Evolutionary conservation across 2,329 filamentous ascomycete species (phyloP), one percentile per base, ranked within the genome.

Genomic region (Penicillium griseofulvum): DNA sequence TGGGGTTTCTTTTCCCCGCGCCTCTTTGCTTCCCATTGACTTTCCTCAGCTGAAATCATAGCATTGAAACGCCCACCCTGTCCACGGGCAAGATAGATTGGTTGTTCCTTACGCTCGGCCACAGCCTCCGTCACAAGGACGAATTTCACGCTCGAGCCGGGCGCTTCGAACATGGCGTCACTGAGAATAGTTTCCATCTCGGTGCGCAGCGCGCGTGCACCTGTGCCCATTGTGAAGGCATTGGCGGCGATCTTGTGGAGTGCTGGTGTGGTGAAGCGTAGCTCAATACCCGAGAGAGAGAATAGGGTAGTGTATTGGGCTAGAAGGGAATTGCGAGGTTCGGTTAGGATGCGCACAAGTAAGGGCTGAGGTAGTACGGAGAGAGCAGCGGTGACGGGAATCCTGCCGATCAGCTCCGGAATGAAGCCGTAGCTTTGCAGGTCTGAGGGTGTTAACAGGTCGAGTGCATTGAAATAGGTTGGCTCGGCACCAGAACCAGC

Each of bases 381-480:
- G 0, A 99, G 83, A 0, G 94, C 90, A 57, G 91, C 91, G 46
- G 91, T 88, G 55, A 96, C 90, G 49, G 96, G 93, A 45, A 99
- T 86, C 17, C 94, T 89, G n/a, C 94, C 94, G 50, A 97, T 88
- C n/a, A 97, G 81, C 74, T 97, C 92, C 0, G 92, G 92, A 51
- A 97, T 97, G 69, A 97, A 90, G 14, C 92, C 93, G 67, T 91
- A 97, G 41, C 82, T 83, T 72, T 95, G 90, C 2, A 96, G 78
- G 65, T 96, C 89, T 11, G 83, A 79, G 1, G 90, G 88, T 4
- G 85, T 88, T 26, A 89, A 83, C 22, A 94, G 82, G 62, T 93
- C 89, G 1, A 94, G 78, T 12, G 80, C 76, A 59, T 84, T 84
- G 67, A 81, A 81, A 60, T 78, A 78, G 17, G 71, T 46, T 76